Evolutionary conservation across 169 alveolate genomes (phyloP), one percentile per base, ranked within the genome.

Genomic region (Eimeria praecox): DNA sequence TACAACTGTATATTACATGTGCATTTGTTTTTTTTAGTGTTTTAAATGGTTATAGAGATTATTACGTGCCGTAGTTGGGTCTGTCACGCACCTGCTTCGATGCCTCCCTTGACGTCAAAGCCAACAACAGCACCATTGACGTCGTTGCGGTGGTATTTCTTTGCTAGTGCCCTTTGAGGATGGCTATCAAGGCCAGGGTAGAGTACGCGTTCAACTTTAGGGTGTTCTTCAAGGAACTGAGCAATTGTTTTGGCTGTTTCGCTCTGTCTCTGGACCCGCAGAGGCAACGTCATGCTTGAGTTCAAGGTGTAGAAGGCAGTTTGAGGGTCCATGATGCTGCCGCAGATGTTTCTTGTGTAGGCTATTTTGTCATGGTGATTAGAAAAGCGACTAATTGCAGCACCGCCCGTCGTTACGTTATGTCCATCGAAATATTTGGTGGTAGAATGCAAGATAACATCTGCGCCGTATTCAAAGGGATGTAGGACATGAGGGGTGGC

Each of bases 391-490:
- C 96, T 87, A 71, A 97, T 96, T 0, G 91, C 91, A 40, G 97
- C 97, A 42, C 98, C 98, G 16, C 97, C 97, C 2, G 96, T 89
- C 71, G 96, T 93, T 87, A 93, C 77, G 96, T 96, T 96, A 95
- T 97, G 98, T 10, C 98, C 98, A 80, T 96, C 97, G 95, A 95
- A 94, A 95, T 75, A 97, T 91, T 97, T 97, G 94, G 98, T 97
- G 82, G 97, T 73, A 78, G 97, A 95, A 85, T 96, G 97, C 56
- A 97, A 75, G 62, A 92, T 87, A 35, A 91, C 54, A 33, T 94
- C 96, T n/a, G 94, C 97, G 1, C 98, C 98, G 71, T 92, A 75
- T 86, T 96, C 97, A 62, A 97, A 92, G 20, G 97, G 97, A 27
- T 92, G 95, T 90, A 95, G 71, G 52, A 96, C 83, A 54, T 77